Conservation (phyloP, 352 stramenopile genomes). For the Pythium chondricola region DNA sequence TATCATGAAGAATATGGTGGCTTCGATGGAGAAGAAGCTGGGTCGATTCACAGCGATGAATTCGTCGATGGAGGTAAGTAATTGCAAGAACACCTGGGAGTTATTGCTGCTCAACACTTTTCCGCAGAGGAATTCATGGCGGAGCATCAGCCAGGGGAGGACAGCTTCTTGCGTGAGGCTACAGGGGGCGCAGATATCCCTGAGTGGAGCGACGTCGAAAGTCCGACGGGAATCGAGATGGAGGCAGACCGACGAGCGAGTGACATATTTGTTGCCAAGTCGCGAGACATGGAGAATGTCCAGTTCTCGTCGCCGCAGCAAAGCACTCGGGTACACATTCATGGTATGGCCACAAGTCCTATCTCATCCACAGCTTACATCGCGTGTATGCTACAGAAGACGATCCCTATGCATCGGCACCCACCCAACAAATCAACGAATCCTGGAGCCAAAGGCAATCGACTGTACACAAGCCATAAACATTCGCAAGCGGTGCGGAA, state of each 20-base stretch:
- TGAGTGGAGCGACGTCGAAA: constrained; percentile 23
- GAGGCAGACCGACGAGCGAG: constrained; percentile 31
- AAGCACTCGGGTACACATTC: background rate
- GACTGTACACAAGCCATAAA: too few species aligned
- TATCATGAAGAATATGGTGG: background rate
- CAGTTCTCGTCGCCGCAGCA: constrained; percentile 49
- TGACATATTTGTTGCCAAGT: constrained; percentile 68
- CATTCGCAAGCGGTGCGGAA: too few species aligned
- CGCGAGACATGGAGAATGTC: constrained; percentile 63
- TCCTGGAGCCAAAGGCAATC: too few species aligned
- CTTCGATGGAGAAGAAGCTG: background rate
- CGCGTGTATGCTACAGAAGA: constrained; percentile 1
- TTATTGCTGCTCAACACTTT: background rate
- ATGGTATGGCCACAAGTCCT: background rate
- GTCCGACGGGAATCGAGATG: constrained; percentile 14
- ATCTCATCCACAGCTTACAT: background rate
- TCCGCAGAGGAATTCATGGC: constrained; percentile 20
- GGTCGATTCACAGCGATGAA: constrained; percentile 37
- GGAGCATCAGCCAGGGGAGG: constrained; percentile 7
- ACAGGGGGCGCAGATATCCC: constrained; percentile 9
- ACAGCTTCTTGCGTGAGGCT: constrained; percentile 22
- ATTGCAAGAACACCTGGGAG: background rate
- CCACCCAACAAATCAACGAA: too few species aligned
- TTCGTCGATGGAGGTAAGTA: constrained; percentile 68
- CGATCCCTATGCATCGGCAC: background rate